A percentile compares a stretch with the other conserved stretches of the same genome.
phyloP scores from a whole-genome alignment of 2,329 filamentous ascomycete genomes.

The Neoscytalidium dimidiatum region DNA sequence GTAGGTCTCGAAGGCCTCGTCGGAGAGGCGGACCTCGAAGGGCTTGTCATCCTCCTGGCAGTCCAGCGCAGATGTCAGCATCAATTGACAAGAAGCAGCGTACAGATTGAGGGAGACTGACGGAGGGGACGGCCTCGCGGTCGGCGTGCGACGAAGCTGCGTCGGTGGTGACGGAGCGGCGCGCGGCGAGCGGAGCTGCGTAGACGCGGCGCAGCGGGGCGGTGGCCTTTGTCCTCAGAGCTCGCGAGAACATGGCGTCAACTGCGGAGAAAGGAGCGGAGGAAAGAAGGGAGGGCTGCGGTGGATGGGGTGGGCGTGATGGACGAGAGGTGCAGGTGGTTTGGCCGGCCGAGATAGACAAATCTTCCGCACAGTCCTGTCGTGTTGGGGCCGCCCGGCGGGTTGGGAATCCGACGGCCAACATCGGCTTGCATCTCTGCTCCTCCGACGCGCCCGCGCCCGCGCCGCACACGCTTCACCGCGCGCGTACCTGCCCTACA shows the following conservation, averaged over 20 bases:
- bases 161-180: constrained; percentile 86
- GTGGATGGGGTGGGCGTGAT: constrained; percentile 17
- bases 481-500: background rate
- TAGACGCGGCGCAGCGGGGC: constrained; percentile 41
- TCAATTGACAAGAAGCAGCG: background rate
- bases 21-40: constrained; percentile 89
- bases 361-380: constrained; percentile 15
- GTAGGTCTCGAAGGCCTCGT: constrained; percentile 99
- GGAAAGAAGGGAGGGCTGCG: constrained; percentile 7
- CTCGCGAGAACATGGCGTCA: constrained; percentile 40
- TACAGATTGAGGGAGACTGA: constrained; percentile 2
- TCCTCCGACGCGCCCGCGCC: constrained; percentile 10
- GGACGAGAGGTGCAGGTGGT: constrained; percentile 14
- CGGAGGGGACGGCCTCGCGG: constrained; percentile 69
- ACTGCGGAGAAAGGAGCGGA: constrained; percentile 17
- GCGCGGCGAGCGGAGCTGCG: constrained; percentile 35
- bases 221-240: constrained; percentile 41
- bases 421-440: constrained; percentile 11
- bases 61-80: background rate
- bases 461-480: constrained; percentile 7
- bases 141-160: constrained; percentile 89
- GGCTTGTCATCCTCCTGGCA: constrained; percentile 85
- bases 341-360: constrained; percentile 19
- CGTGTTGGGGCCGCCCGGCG: constrained; percentile 20
- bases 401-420: constrained; percentile 20